phyloP scores from a whole-genome alignment of 129 eudicot species.

The Helichrysum umbraculigerum region DNA sequence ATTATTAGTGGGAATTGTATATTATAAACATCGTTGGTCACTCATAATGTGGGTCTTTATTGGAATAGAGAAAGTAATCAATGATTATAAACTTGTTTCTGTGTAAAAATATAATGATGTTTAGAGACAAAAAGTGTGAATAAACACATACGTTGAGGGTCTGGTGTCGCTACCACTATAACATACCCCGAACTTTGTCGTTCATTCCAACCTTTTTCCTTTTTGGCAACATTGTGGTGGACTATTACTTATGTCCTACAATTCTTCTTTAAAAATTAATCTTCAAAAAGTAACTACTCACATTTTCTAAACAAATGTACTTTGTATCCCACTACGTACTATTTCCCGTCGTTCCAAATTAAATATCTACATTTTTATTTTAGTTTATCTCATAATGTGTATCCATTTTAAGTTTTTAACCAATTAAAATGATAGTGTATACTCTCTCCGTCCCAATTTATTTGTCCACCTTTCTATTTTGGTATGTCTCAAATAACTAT shows the following conservation, averaged over 20 bases:
- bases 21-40: no score
- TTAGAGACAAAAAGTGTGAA: slow-evolving; percentile 6
- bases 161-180: slow-evolving; percentile 11
- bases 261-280: background rate
- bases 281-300: no score
- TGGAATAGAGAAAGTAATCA: background rate
- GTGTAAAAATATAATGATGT: background rate
- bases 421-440: no score
- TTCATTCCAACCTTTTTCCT: background rate
- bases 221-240: slow-evolving; percentile 9
- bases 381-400: no score
- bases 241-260: background rate
- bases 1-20: background rate
- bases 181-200: slow-evolving; percentile 15
- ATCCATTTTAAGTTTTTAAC: no score
- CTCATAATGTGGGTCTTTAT: background rate
- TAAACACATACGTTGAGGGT: slow-evolving; percentile 11
- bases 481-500: no score
- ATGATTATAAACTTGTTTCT: background rate
- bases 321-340: no score
- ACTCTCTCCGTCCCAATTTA: no score
- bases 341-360: no score
- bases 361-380: no score
- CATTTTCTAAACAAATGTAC: no score
- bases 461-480: no score